Base-by-base conservation (phyloP, 768 basidiomycete genomes). In the Boletus insuetus region DNA sequence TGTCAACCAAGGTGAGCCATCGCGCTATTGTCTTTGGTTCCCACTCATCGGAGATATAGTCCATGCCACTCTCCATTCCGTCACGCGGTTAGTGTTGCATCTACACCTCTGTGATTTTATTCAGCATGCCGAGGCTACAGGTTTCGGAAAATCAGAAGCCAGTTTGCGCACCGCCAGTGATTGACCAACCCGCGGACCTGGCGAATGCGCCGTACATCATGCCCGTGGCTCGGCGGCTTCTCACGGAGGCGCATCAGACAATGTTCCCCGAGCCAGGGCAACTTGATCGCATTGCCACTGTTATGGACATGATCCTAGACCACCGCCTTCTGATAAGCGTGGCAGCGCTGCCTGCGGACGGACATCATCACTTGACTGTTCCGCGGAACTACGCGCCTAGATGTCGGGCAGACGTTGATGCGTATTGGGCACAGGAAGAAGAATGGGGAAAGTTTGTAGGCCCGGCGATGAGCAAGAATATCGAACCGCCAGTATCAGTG, bases 251-350 rank as follows among this genome's bases (percentile, higher is more conserved):
- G 51, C 65, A 65, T 44, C 66, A 71, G 39, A 58, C 57, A 24
- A 66, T 65, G n/a, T 65, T 53, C 44, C 49, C 59, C 26, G 69
- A 71, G 61, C 62, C 66, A 48, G 67, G 64, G 46, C 58, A 63
- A 59, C 62, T 63, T 58, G 67, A 73, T 49, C 69, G 64, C 32
- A 71, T 58, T 45, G 71, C 67, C 59, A 77, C 66, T 38, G 67
- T 78, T 58, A 81, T 79, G 79, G 79, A 80, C 62, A 63, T 79
- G 53, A 67, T 81, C 56, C 70, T 82, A 53, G 78, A 77, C 58
- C 66, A 58, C 54, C 51, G 60, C 58, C 55, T 58, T 38, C 39
- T 55, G 45, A 55, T 54, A 31, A 46, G 41, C 26, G 37, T 53
- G 43, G 44, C 45, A 39, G 51, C 49, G 54, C 44, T 22, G 34